Base-by-base conservation (phyloP, 345 rosid genomes). In the Lepidium aucheri region DNA sequence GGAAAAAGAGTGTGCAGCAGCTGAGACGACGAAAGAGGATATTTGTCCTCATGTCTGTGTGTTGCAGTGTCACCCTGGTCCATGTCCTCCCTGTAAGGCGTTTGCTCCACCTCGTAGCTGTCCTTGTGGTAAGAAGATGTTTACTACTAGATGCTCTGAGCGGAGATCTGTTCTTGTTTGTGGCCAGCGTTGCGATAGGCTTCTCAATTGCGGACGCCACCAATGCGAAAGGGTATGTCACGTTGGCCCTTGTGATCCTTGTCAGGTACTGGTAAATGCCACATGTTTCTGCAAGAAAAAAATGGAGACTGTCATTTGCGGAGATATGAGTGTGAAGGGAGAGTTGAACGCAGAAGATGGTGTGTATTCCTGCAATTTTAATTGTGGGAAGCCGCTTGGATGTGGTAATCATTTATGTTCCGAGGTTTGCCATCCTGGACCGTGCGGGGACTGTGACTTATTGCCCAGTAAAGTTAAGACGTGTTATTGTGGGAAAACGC, bases 1-100 rank as follows among this genome's bases (percentile, higher is more conserved):
- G 60, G 96, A 86, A 79, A 84, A 75, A 74, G 84, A 73, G 60
- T 49, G 74, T 41, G 67, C 54, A 3, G 63, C 53, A 41, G 63
- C 78, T 26, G 80, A 65, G 58, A 72, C 45, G 54, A 77, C 68
- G 52, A 69, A 75, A 40, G 96, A 90, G 63, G 83, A 85, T 78
- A 70, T 77, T 57, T 94, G 99, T 53, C 97, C 96, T 67, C 99
- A 90, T 75, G 56, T 75, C 65, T 94, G 99, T 78, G 96, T 94
- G 34, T 76, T 94, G 89, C 99, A 88, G 74, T 94, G 97, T 67
- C 99, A 94, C 59, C 99, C 96, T 17, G 99, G 99, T 47, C 97
- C 99, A 10, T 94, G 97, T 75, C 97, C 99, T 76, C 96, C 99
- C 52, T 94, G 96, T 65, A 94, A 86, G 80, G 87, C 89, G 12